These are phyloP conservation scores for Chlorella ohadii DNA, from an alignment of 139 green algal genomes.

Conservation along the genomic window DNA sequence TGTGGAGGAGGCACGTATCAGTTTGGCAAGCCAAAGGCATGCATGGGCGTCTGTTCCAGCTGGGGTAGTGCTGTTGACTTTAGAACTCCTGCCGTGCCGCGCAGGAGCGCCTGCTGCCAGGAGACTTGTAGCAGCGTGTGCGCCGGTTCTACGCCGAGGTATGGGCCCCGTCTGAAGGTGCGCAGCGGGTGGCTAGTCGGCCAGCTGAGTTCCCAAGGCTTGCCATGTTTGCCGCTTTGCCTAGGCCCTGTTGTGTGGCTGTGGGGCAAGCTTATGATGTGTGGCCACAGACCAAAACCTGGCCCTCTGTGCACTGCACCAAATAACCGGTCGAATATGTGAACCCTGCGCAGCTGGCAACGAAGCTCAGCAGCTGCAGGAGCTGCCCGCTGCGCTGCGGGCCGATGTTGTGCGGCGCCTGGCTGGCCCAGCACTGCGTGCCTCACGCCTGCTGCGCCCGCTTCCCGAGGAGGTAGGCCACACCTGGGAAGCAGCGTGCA, in stretches of 20 bases:
- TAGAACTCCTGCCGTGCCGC: not conserved
- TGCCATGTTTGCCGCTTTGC: too few species aligned
- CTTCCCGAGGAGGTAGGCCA: not conserved
- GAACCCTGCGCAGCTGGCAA: not conserved
- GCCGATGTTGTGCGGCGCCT: not conserved
- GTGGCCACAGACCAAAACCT: too few species aligned
- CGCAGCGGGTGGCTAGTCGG: not conserved
- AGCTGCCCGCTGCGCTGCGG: not conserved
- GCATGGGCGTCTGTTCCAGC: too few species aligned
- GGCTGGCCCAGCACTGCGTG: not conserved
- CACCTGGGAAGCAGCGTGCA: too few species aligned
- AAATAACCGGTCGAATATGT: too few species aligned
- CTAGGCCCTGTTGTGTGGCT: too few species aligned
- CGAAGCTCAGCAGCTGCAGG: not conserved
- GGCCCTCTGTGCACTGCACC: too few species aligned
- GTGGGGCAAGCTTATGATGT: too few species aligned
- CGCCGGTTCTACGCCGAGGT: not conserved
- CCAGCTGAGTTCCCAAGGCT: too few species aligned
- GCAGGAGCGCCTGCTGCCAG: conserved; percentile 3
- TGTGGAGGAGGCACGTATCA: too few species aligned
- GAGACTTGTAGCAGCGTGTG: not conserved
- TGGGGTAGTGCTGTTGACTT: too few species aligned
- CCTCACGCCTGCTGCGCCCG: not conserved
- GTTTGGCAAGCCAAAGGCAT: too few species aligned
- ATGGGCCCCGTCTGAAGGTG: not conserved